Base-by-base conservation (phyloP, 148 eudicot species). In the Cornus kousa region DNA sequence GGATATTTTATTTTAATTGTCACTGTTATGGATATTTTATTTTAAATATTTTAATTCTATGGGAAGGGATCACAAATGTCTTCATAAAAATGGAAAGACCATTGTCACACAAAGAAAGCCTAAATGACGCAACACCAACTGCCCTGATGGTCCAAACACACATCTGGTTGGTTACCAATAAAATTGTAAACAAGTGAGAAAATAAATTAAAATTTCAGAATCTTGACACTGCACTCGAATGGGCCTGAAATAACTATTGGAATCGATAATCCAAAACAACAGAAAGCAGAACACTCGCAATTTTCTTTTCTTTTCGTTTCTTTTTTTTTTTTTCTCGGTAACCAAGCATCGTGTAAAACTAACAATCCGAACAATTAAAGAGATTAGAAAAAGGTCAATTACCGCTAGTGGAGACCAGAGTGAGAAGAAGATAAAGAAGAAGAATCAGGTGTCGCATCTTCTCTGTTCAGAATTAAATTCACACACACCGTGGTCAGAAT, bases 351-450 rank as follows among this genome's bases (percentile, higher is more conserved):
- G 33, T 5, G 23, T 37, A 33, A 35, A 22, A 13, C 5, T 37
- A 0, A 9, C 3, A 57, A 37, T 35, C 77, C 77, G 33, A 31
- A 74, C 20, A 59, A 6, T 73, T 16, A 35, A 35, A 35, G 37
- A 35, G 37, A 35, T 35, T 35, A 2, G 37, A 35, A 35, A 53
- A 73, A 31, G n/a, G 28, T 33, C 40, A 65, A 31, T 77, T 86
- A 86, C 88, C 88, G 62, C 78, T 83, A 76, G 80, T 39, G 55
- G 84, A 75, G 72, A 79, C 78, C 78, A 83, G 77, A 72, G 78
- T n/a, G 64, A 86, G 75, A 68, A 81, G 70, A 53, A 33, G 46
- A 74, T 81, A 69, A 65, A 83, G 48, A 75, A 85, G 79, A 67
- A 81, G 74, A 66, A 79, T 53, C 39, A 76, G 28, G 23, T 80